A percentile compares a stretch with the other conserved stretches of the same genome.
These are phyloP conservation scores for Nemania abortiva DNA, from an alignment of 2,329 filamentous ascomycete genomes.

Conservation along the genomic window DNA sequence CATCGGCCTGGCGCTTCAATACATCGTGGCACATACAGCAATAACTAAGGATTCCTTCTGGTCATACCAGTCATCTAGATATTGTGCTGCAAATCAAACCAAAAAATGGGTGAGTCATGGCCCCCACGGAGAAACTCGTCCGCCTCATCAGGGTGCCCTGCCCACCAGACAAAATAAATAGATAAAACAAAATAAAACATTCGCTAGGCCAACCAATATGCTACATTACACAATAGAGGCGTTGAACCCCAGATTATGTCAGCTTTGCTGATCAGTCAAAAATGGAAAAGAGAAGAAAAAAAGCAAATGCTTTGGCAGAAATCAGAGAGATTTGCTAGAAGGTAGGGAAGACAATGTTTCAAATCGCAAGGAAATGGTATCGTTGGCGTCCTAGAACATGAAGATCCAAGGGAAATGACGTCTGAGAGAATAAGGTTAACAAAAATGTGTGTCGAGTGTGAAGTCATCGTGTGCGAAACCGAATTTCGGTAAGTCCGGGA, in stretches of 20 bases:
- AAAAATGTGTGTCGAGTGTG: conserved; percentile 6
- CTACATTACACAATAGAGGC: conserved; percentile 39
- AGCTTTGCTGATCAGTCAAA: conserved; percentile 17
- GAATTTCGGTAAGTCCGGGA: neutral
- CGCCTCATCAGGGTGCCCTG: conserved; percentile 21
- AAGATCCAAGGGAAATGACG: conserved; percentile 6
- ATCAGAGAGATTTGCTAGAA: neutral
- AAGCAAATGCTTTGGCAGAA: conserved; percentile 13
- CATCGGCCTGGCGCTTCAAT: conserved; percentile 23
- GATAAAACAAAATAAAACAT: conserved; percentile 3
- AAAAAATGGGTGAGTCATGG: conserved; percentile 21
- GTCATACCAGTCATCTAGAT: conserved; percentile 25
- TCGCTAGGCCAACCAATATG: conserved; percentile 28
- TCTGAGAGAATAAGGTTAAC: conserved; percentile 9
- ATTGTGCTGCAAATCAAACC: conserved; percentile 13
- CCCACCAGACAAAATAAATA: neutral
- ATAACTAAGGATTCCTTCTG: conserved; percentile 17
- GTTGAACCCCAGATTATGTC: conserved; percentile 28
- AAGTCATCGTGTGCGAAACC: neutral
- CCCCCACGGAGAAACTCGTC: conserved; percentile 16
- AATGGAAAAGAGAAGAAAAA: neutral
- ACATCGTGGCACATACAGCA: conserved; percentile 32
- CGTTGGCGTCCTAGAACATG: conserved; percentile 22
- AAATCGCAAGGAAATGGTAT: conserved; percentile 34
- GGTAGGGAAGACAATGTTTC: neutral